phyloP scores from a whole-genome alignment of 805 yeast species.

The Teunomyces cretensis region DNA sequence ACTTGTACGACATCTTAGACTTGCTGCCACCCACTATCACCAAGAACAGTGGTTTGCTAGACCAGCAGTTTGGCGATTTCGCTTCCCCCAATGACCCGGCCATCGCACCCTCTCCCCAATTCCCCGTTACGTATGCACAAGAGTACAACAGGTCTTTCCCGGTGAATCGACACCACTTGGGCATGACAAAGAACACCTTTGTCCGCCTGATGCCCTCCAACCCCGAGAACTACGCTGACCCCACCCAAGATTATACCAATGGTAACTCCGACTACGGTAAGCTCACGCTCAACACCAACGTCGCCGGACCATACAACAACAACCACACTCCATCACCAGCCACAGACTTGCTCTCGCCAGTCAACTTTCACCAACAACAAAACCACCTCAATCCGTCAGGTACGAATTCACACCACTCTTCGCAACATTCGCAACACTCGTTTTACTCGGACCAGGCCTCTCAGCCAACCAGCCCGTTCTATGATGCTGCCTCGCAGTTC shows the following conservation, averaged over 20 bases:
- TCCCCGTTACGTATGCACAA: not conserved
- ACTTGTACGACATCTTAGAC: conserved; percentile 30
- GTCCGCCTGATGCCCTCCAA: not conserved
- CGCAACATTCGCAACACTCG: conserved; percentile 19
- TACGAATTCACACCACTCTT: conserved; percentile 12
- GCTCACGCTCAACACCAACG: not conserved
- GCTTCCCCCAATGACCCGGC: not conserved
- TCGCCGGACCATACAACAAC: conserved; percentile 6
- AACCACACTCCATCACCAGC: conserved; percentile 11
- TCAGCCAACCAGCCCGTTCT: conserved; percentile 37
- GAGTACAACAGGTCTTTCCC: not conserved
- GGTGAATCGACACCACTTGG: not conserved
- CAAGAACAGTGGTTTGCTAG: not conserved
- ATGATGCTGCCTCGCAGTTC: conserved; percentile 36
- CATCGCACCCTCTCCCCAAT: not conserved
- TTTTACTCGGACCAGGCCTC: conserved; percentile 37
- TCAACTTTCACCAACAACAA: not conserved
- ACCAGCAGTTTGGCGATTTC: not conserved
- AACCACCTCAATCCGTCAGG: conserved; percentile 5
- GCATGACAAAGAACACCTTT: not conserved
- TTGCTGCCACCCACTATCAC: conserved; percentile 21
- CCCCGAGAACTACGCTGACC: not conserved
- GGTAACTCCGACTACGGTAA: not conserved
- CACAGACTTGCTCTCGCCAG: conserved; percentile 1
- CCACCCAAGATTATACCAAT: not conserved